phyloP scores from a whole-genome alignment of 2,329 filamentous ascomycete species.

The Whalleya microplaca region DNA sequence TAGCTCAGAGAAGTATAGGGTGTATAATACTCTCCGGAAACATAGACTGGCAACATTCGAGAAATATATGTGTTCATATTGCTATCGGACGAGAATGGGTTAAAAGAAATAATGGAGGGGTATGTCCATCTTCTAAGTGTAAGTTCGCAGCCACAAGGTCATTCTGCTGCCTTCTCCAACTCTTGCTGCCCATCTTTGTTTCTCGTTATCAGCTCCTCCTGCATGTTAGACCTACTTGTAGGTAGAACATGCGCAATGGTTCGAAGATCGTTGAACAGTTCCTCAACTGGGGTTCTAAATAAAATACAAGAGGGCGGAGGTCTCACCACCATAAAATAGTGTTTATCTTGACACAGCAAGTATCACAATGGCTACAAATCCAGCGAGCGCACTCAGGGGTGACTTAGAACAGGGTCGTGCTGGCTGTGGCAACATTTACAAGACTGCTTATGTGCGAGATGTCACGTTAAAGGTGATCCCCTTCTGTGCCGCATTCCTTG shows the following conservation, averaged over 20 bases:
- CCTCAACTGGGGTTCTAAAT: constrained; percentile 10
- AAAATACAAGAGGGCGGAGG: constrained; percentile 4
- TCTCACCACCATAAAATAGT: background rate
- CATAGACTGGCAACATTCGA: no score
- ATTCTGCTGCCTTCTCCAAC: constrained; percentile 3
- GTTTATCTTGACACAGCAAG: background rate
- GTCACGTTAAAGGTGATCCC: constrained; percentile 33
- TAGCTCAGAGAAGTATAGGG: no score
- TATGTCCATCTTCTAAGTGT: background rate
- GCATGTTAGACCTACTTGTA: constrained; percentile 4
- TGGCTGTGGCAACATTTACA: background rate
- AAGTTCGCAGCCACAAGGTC: background rate
- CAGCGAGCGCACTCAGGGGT: constrained; percentile 1
- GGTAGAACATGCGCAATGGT: constrained; percentile 19
- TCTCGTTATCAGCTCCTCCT: background rate
- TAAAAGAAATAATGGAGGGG: no score
- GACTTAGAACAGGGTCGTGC: constrained; percentile 22
- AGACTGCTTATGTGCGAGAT: constrained; percentile 21
- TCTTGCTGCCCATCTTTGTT: constrained; percentile 13
- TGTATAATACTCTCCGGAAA: no score
- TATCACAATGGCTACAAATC: constrained; percentile 20
- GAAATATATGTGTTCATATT: no score
- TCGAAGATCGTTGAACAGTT: constrained; percentile 9
- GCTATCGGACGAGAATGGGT: no score
- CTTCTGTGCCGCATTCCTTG: constrained; percentile 22